These are phyloP conservation scores for Monilinia polystroma DNA, from an alignment of 2,329 filamentous ascomycete species.

Conservation along the genomic window DNA sequence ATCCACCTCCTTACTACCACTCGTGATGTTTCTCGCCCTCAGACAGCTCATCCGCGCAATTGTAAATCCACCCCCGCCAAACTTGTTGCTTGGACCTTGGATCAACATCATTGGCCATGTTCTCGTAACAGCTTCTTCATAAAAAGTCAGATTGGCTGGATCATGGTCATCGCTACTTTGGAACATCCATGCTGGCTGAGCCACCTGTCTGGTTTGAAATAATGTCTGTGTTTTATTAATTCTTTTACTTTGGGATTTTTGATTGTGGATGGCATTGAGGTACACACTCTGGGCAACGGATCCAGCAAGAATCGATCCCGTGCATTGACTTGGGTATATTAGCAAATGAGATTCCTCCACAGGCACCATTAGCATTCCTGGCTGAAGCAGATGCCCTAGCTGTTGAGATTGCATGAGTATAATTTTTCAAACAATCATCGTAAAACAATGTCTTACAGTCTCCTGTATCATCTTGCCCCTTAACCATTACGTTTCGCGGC, in stretches of 20 bases:
- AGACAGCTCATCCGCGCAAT: not conserved
- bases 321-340: not conserved
- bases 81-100: not conserved
- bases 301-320: not conserved
- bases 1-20: conserved; percentile 6
- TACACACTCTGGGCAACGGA: not conserved
- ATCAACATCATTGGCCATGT: conserved; percentile 15
- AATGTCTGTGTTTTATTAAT: not conserved
- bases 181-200: conserved; percentile 11
- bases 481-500: not conserved
- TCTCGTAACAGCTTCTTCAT: conserved; percentile 3
- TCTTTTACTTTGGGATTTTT: too few relatives aligned
- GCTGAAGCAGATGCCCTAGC: not conserved
- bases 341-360: not conserved
- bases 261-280: not conserved
- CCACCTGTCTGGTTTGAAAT: not conserved
- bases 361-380: not conserved
- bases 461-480: conserved; percentile 15
- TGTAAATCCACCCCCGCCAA: not conserved
- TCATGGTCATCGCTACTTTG: not conserved
- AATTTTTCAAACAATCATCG: not conserved
- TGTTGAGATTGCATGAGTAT: not conserved
- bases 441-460: not conserved
- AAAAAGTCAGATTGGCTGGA: not conserved
- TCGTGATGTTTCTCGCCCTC: not conserved